These are phyloP conservation scores for Populus hybrid DNA, from an alignment of 441 rosid species.

Conservation along the genomic window DNA sequence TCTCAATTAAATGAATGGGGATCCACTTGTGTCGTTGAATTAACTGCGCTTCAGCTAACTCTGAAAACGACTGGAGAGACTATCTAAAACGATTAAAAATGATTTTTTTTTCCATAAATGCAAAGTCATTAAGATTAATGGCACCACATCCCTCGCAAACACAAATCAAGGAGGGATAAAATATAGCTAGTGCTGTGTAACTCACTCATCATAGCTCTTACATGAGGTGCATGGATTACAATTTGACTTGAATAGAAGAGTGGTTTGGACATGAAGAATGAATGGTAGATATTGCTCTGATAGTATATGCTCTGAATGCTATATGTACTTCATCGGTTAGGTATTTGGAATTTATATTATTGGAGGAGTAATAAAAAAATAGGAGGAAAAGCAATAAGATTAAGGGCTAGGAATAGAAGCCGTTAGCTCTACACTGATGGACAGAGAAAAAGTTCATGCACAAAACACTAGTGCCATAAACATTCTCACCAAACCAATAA, in stretches of 20 bases:
- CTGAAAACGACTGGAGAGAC: too few relatives aligned
- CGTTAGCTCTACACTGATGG: background rate
- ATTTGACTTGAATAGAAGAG: constrained; percentile 6
- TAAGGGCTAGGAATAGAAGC: background rate
- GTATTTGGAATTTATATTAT: background rate
- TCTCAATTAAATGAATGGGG: too few relatives aligned
- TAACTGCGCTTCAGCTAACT: too few relatives aligned
- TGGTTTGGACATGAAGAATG: constrained; percentile 22
- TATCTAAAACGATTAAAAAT: too few relatives aligned
- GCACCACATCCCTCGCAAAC: background rate
- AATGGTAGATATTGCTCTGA: background rate
- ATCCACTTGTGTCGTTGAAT: too few relatives aligned
- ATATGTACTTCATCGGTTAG: background rate
- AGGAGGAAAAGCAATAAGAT: background rate
- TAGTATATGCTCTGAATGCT: constrained; percentile 1
- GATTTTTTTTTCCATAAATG: too few relatives aligned
- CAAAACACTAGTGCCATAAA: constrained; percentile 17
- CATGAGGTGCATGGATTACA: constrained; percentile 3
- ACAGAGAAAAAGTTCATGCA: background rate
- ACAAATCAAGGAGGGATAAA: background rate
- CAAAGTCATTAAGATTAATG: too few relatives aligned
- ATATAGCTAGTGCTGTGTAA: background rate
- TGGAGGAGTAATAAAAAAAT: background rate
- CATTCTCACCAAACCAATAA: constrained; percentile 27
- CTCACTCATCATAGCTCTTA: background rate